These are phyloP conservation scores for Tripidium arundinaceum DNA, from an alignment of 202 grass and related monocot species.

Conservation along the genomic window DNA sequence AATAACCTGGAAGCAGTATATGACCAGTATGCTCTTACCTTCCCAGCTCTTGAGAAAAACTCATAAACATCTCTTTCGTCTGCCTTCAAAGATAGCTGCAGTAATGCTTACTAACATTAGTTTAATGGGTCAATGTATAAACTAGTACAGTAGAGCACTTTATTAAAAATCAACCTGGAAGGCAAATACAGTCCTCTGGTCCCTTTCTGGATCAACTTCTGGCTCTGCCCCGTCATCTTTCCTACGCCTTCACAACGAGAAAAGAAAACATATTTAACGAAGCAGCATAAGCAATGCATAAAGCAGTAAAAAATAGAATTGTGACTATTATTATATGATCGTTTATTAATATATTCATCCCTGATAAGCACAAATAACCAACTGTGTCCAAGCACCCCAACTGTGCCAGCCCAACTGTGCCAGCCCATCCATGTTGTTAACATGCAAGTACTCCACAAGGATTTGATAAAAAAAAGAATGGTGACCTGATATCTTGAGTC, in stretches of 20 bases:
- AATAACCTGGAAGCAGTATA: conserved; percentile 1
- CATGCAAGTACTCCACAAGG: conserved; percentile 11
- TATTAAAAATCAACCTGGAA: conserved; percentile 73
- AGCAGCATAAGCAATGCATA: conserved; percentile 15
- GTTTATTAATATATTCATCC: neutral
- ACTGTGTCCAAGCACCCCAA: neutral
- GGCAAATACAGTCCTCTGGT: conserved; percentile 99
- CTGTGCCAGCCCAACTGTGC: neutral
- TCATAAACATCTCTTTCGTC: conserved; percentile 98
- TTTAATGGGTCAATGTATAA: conserved; percentile 3
- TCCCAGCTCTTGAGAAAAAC: conserved; percentile 99
- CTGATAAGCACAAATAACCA: conserved; percentile 5
- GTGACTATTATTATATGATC: neutral
- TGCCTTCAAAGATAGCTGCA: conserved; percentile 90
- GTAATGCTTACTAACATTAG: conserved; percentile 34
- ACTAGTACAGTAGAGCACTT: neutral
- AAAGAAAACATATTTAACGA: conserved; percentile 7
- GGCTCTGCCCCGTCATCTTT: conserved; percentile 77
- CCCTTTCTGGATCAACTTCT: conserved; percentile 96
- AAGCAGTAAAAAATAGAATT: neutral
- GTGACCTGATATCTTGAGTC: conserved; percentile 64
- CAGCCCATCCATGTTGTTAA: conserved; percentile 8
- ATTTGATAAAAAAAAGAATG: conserved; percentile 26
- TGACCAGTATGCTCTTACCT: conserved; percentile 43
- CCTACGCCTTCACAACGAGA: conserved; percentile 51